Conservation (phyloP, 2,329 filamentous ascomycete genomes). For the Fusarium duplospermum region DNA sequence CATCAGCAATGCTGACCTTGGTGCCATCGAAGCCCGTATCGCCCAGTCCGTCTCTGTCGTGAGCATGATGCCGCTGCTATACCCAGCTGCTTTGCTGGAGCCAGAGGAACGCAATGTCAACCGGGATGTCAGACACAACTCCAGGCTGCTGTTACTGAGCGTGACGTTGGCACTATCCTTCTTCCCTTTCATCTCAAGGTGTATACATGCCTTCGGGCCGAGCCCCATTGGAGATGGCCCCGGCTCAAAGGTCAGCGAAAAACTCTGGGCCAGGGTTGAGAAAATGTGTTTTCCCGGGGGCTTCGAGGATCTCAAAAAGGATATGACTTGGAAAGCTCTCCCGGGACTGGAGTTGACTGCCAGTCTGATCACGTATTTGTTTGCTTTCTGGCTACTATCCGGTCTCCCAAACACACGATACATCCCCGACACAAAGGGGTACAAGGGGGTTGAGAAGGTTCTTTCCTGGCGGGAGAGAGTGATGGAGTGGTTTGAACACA, state of each 20-base stretch:
- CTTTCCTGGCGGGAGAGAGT: not conserved
- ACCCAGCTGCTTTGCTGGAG: conserved; percentile 31
- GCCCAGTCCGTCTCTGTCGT: conserved; percentile 34
- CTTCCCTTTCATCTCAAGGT: conserved; percentile 42
- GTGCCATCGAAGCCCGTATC: conserved; percentile 39
- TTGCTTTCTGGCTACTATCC: conserved; percentile 28
- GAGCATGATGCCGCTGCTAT: conserved; percentile 39
- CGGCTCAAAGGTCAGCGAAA: conserved; percentile 5
- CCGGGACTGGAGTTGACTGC: conserved; percentile 13
- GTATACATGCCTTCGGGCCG: conserved; percentile 33
- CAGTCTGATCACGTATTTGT: conserved; percentile 12
- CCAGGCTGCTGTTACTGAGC: conserved; percentile 19
- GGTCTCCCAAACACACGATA: conserved; percentile 9
- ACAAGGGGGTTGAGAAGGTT: not conserved
- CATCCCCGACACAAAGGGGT: not conserved
- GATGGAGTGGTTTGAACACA: conserved; percentile 7
- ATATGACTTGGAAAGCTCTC: conserved; percentile 5
- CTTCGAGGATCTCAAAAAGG: conserved; percentile 3
- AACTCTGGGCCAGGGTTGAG: conserved; percentile 15
- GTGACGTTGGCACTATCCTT: conserved; percentile 30
- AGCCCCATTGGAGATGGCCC: conserved; percentile 22
- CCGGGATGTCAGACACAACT: conserved; percentile 12
- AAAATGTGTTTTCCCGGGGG: conserved; percentile 19
- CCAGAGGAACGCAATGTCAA: not conserved
- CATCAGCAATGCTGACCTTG: conserved; percentile 33